Conservation (phyloP, 2,329 filamentous ascomycete species). For the Pseudogymnoascus sp. region DNA sequence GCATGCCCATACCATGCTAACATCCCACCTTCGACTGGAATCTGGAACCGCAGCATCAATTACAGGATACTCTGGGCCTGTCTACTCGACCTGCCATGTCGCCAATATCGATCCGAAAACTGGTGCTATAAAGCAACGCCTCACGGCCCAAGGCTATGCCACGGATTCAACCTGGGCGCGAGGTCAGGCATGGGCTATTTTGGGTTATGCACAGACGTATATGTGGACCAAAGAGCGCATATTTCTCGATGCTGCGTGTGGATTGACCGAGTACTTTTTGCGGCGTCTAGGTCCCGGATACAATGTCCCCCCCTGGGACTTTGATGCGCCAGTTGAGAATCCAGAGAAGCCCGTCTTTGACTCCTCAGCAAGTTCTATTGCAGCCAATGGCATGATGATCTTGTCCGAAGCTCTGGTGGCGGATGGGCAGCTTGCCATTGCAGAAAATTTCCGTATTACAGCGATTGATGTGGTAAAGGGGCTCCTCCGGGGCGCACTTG, state of each 20-base stretch:
- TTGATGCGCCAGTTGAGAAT: conserved; percentile 23
- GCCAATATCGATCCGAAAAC: conserved; percentile 35
- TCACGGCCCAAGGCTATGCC: conserved; percentile 36
- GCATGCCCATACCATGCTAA: conserved; percentile 36
- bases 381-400: conserved; percentile 37
- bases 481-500: conserved; percentile 18
- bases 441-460: conserved; percentile 13
- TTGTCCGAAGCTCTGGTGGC: conserved; percentile 31
- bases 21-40: conserved; percentile 36
- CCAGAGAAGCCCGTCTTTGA: conserved; percentile 28
- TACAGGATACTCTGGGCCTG: conserved; percentile 8
- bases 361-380: conserved; percentile 35
- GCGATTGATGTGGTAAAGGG: conserved; percentile 21
- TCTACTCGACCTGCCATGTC: conserved; percentile 31
- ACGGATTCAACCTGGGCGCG: conserved; percentile 37
- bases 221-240: conserved; percentile 37
- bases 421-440: conserved; percentile 4
- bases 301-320: not conserved
- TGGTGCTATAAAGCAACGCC: conserved; percentile 30
- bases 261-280: conserved; percentile 42
- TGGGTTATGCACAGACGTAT: conserved; percentile 43
- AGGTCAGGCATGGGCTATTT: conserved; percentile 44
- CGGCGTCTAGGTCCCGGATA: conserved; percentile 25
- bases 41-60: conserved; percentile 11
- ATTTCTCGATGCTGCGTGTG: conserved; percentile 38